Evolutionary conservation across 352 stramenopile species (phyloP).

Genomic region (Aphanomyces astaci): DNA sequence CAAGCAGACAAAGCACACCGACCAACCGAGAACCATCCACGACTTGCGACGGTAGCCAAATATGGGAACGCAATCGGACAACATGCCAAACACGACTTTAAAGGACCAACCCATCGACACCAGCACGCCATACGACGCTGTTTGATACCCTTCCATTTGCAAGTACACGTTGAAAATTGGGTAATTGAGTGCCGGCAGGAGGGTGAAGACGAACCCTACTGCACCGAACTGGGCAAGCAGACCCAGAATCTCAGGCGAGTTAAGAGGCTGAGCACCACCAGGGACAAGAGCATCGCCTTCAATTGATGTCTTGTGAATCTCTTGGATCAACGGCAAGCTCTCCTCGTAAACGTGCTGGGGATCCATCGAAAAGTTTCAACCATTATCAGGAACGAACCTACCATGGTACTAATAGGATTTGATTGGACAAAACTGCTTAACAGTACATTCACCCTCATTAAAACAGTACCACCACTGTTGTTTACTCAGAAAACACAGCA

Average conservation of each 20-base stretch:
- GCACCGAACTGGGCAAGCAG: conserved; percentile 30
- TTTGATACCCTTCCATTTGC: conserved; percentile 8
- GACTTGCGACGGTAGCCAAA: conserved; percentile 27
- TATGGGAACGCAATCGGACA: background rate
- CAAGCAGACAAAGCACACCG: conserved; percentile 30
- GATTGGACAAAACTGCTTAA: background rate
- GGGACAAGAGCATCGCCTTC: conserved; percentile 32
- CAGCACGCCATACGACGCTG: conserved; percentile 28
- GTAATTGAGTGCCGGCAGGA: conserved; percentile 23
- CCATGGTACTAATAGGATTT: background rate
- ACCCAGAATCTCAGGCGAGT: conserved; percentile 27
- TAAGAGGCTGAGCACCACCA: conserved; percentile 28
- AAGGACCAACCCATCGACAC: conserved; percentile 40
- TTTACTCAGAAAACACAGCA: no score
- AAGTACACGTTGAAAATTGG: conserved; percentile 11
- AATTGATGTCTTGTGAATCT: background rate
- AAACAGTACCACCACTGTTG: no score
- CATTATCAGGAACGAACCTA: background rate
- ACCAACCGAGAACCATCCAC: conserved; percentile 42
- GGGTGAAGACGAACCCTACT: conserved; percentile 28
- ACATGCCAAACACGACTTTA: conserved; percentile 57
- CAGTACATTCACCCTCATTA: no score
- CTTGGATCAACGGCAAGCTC: background rate
- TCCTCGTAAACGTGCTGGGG: background rate
- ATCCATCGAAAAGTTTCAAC: background rate